A percentile compares a stretch with the other conserved stretches of the same genome.
Evolutionary conservation across 345 rosid species (phyloP).

Genomic region (Salix koriyanagi): DNA sequence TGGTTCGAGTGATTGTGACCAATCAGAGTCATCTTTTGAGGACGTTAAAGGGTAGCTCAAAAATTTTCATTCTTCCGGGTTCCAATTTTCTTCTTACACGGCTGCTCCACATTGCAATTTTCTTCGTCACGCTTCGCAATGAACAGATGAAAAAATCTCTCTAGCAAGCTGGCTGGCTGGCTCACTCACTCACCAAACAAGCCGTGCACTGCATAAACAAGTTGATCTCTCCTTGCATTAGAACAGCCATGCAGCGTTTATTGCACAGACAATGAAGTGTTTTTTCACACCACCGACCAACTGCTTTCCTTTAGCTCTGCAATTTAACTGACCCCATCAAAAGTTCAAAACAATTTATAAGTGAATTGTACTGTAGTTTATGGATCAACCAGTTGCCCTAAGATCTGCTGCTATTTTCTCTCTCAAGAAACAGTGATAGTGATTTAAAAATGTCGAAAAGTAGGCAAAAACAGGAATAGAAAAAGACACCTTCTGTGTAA

Average conservation of each 20-base stretch:
- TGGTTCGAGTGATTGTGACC: conserved; percentile 14
- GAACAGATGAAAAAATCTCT: neutral
- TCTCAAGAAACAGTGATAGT: too few relatives aligned
- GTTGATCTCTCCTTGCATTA: neutral
- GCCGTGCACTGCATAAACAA: neutral
- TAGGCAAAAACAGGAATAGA: too few relatives aligned
- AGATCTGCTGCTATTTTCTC: too few relatives aligned
- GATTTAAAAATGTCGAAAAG: too few relatives aligned
- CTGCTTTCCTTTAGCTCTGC: neutral
- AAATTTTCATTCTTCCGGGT: neutral
- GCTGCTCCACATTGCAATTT: neutral
- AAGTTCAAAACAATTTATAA: neutral
- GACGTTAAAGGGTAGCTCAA: neutral
- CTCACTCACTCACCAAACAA: neutral
- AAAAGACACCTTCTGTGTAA: neutral
- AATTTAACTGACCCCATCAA: neutral
- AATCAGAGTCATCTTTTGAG: neutral
- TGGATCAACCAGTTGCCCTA: neutral
- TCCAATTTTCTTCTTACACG: neutral
- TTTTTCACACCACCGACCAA: neutral
- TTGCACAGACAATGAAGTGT: neutral
- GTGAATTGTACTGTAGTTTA: neutral
- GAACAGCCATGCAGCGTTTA: conserved; percentile 6
- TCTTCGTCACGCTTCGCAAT: neutral
- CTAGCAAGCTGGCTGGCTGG: neutral